Conservation (phyloP, 2,329 filamentous ascomycete genomes). For the Colletotrichum eremochloae region DNA sequence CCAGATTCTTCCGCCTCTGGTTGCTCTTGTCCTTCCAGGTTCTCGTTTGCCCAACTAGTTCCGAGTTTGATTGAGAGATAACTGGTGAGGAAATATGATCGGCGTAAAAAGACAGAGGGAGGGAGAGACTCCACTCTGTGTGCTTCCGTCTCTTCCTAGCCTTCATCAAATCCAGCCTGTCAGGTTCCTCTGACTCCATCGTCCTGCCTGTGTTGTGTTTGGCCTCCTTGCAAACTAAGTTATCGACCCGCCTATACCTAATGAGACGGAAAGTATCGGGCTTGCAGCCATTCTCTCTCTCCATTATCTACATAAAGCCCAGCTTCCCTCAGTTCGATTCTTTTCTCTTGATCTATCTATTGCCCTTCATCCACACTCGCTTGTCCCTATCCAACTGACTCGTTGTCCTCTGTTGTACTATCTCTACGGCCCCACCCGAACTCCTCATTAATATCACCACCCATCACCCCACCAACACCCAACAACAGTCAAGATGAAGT, state of each 20-base stretch:
- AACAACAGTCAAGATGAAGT: slow-evolving; percentile 43
- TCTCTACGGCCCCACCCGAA: slow-evolving; percentile 9
- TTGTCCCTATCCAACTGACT: slow-evolving; percentile 20
- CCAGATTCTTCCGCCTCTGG: slow-evolving; percentile 2
- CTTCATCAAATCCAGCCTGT: slow-evolving; percentile 8
- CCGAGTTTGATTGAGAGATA: background rate
- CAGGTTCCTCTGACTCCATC: slow-evolving; percentile 15
- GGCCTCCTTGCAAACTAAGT: slow-evolving; percentile 12
- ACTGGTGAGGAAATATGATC: background rate
- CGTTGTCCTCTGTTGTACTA: slow-evolving; percentile 29
- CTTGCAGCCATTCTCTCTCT: slow-evolving; percentile 9
- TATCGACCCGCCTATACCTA: slow-evolving; percentile 9
- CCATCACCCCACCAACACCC: slow-evolving; percentile 27
- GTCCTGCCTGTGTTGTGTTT: slow-evolving; percentile 14
- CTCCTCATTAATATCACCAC: slow-evolving; percentile 24
- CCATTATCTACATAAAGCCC: slow-evolving; percentile 36
- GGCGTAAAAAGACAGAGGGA: background rate
- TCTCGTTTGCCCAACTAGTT: background rate
- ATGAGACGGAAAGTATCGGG: background rate
- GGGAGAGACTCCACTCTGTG: background rate
- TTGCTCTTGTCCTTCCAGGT: background rate
- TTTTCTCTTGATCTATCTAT: background rate
- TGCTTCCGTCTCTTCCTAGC: slow-evolving; percentile 4
- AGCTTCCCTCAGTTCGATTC: slow-evolving; percentile 15
- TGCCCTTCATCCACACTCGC: slow-evolving; percentile 22